These are phyloP conservation scores for Aspergillus cejpii DNA, from an alignment of 2,329 filamentous ascomycete genomes.

Conservation along the genomic window DNA sequence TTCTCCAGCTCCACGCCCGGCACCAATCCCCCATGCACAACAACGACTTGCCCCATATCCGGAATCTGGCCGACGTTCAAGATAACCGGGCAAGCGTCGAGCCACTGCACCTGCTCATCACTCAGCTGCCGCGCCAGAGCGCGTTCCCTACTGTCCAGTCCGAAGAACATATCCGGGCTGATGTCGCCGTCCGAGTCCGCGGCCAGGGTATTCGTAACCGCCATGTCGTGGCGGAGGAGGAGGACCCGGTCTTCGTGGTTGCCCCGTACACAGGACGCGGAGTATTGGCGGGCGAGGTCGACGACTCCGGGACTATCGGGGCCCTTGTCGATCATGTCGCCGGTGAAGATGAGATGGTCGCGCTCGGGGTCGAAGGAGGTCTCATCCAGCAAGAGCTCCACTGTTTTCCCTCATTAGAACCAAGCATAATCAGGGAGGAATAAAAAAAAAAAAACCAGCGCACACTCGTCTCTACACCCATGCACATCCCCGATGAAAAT, in stretches of 20 bases:
- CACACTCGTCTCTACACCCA: constrained; percentile 66
- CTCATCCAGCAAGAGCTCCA: constrained; percentile 58
- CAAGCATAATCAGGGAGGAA: neutral
- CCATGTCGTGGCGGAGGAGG: constrained; percentile 51
- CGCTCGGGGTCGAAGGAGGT: constrained; percentile 53
- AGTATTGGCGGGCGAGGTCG: constrained; percentile 63
- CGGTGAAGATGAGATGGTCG: constrained; percentile 70
- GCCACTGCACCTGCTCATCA: constrained; percentile 59
- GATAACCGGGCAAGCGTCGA: constrained; percentile 69
- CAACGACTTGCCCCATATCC: constrained; percentile 57
- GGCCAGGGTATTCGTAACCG: constrained; percentile 19
- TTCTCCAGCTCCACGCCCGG: constrained; percentile 63
- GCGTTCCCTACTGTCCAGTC: constrained; percentile 31
- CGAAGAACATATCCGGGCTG: constrained; percentile 15
- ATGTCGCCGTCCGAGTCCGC: constrained; percentile 25
- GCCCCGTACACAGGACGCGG: constrained; percentile 76
- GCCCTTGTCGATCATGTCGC: constrained; percentile 79
- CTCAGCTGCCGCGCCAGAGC: constrained; percentile 53
- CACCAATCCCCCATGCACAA: constrained; percentile 81
- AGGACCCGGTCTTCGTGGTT: constrained; percentile 89
- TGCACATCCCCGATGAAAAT: constrained; percentile 89
- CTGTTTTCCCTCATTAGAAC: constrained; percentile 18
- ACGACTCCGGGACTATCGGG: constrained; percentile 75
- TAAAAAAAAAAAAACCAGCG: constrained; percentile 17
- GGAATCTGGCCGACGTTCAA: constrained; percentile 61